These are phyloP conservation scores for Rhododendron williamsianum DNA, from an alignment of 148 eudicot species.

Conservation along the genomic window DNA sequence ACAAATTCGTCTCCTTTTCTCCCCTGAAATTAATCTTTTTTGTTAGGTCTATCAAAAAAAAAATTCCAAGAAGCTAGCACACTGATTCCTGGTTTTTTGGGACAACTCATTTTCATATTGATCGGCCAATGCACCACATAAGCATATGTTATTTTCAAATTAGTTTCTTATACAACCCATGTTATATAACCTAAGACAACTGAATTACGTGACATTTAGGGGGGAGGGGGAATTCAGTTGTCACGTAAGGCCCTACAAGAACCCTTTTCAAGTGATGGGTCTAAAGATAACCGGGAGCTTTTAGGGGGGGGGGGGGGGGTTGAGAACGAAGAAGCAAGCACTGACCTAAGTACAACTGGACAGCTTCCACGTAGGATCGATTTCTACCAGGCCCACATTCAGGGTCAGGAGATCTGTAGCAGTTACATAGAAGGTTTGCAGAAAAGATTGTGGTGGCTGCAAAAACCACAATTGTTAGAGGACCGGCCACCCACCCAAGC, in stretches of 20 bases:
- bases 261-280: neutral
- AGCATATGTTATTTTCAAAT: neutral
- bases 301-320: neutral
- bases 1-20: constrained; percentile 7
- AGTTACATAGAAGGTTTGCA: constrained; percentile 33
- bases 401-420: constrained; percentile 41
- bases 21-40: constrained; percentile 14
- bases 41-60: neutral
- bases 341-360: constrained; percentile 33
- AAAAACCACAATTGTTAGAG: constrained; percentile 31
- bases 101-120: neutral
- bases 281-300: neutral
- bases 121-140: neutral
- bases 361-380: constrained; percentile 42
- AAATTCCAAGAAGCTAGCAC: neutral
- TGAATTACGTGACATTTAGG: neutral
- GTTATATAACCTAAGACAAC: neutral
- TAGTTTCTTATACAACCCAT: neutral
- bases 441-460: constrained; percentile 32
- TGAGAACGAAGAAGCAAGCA: neutral
- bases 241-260: no score
- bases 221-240: no score
- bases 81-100: neutral
- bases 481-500: constrained; percentile 61
- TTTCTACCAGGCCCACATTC: constrained; percentile 28